Evolutionary conservation across 805 yeast genomes (phyloP).

Genomic region (Ogataea polymorpha): DNA sequence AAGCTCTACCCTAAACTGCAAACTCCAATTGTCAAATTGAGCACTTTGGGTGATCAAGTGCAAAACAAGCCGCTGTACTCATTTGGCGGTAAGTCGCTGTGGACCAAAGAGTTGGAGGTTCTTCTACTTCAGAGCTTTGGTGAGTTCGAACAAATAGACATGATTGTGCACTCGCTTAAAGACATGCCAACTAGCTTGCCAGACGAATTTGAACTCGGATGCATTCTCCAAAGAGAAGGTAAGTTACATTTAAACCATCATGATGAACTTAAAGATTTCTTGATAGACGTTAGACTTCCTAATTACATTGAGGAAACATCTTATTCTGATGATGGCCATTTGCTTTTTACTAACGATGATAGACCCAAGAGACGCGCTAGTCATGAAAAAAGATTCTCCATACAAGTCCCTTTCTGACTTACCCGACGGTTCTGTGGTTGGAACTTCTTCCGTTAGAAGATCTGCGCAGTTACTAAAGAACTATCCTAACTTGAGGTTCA

Average conservation of each 20-base stretch:
- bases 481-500: slow-evolving; percentile 74
- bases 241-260: slow-evolving; percentile 21
- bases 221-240: slow-evolving; percentile 74
- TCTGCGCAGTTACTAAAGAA: slow-evolving; percentile 83
- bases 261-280: slow-evolving; percentile 31
- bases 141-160: slow-evolving; percentile 65
- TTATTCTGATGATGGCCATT: slow-evolving; percentile 14
- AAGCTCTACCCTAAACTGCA: slow-evolving; percentile 54
- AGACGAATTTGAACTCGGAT: slow-evolving; percentile 84
- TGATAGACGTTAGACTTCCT: slow-evolving; percentile 40
- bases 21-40: slow-evolving; percentile 76
- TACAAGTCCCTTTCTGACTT: slow-evolving; percentile 67
- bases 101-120: slow-evolving; percentile 94
- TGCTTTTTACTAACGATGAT: slow-evolving; percentile 11
- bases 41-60: slow-evolving; percentile 88
- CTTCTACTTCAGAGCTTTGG: slow-evolving; percentile 65
- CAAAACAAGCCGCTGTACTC: slow-evolving; percentile 84
- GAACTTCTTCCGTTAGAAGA: slow-evolving; percentile 92
- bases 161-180: slow-evolving; percentile 91
- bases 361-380: slow-evolving; percentile 91
- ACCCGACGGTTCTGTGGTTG: slow-evolving; percentile 84
- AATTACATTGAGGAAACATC: slow-evolving; percentile 31
- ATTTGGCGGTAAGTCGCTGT: slow-evolving; percentile 92
- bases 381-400: slow-evolving; percentile 64
- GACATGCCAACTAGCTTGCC: slow-evolving; percentile 90